Percentiles rank a stretch among this genome's conserved stretches.
phyloP scores from a whole-genome alignment of 2,329 filamentous ascomycete species.

The Aspergillus versicolor region DNA sequence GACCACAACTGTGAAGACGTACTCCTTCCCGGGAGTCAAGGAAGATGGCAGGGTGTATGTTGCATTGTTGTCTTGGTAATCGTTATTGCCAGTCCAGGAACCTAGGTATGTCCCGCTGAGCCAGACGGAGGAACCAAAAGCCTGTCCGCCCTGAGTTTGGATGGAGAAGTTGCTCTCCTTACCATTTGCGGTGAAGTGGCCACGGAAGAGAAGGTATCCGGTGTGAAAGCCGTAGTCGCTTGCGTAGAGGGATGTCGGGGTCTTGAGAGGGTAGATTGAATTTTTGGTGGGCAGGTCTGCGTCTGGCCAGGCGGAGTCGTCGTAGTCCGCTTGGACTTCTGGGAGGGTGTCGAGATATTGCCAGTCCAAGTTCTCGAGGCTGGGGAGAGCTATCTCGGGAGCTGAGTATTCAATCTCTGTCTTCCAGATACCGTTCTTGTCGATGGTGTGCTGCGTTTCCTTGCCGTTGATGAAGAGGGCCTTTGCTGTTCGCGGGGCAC shows the following conservation, averaged over 20 bases:
- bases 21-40: slow-evolving; percentile 51
- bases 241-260: slow-evolving; percentile 65
- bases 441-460: slow-evolving; percentile 40
- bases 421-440: slow-evolving; percentile 50
- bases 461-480: slow-evolving; percentile 63
- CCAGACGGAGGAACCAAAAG: slow-evolving; percentile 67
- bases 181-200: slow-evolving; percentile 65
- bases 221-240: slow-evolving; percentile 74
- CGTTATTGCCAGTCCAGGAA: slow-evolving; percentile 60
- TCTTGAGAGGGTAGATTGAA: slow-evolving; percentile 55
- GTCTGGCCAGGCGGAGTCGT: slow-evolving; percentile 66
- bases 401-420: slow-evolving; percentile 51
- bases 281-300: slow-evolving; percentile 65
- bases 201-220: slow-evolving; percentile 68
- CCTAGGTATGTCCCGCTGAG: slow-evolving; percentile 63
- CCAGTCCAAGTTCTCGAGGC: slow-evolving; percentile 63
- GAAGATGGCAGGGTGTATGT: slow-evolving; percentile 56
- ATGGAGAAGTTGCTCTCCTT: slow-evolving; percentile 58
- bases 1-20: slow-evolving; percentile 68
- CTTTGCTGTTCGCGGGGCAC: slow-evolving; percentile 56
- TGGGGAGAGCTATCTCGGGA: slow-evolving; percentile 56
- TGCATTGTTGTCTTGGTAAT: slow-evolving; percentile 50
- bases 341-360: slow-evolving; percentile 70
- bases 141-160: slow-evolving; percentile 64
- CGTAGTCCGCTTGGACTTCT: slow-evolving; percentile 63